Conservation (phyloP, 2,329 filamentous ascomycete species). For the Penicillium sp. region DNA sequence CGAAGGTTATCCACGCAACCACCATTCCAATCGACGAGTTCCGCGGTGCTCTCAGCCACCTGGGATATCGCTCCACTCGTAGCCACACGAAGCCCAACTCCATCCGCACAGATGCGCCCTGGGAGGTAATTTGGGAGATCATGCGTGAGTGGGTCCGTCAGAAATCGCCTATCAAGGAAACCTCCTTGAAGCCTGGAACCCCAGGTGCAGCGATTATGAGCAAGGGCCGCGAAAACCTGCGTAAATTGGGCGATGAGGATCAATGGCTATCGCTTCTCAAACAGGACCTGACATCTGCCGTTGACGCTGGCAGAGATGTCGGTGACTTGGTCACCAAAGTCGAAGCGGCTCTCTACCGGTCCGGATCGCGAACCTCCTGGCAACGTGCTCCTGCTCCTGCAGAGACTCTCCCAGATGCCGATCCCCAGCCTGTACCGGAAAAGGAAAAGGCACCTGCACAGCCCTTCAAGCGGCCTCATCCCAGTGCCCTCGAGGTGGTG, state of each 20-base stretch:
- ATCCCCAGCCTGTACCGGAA: not conserved
- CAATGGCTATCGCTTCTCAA: constrained; percentile 31
- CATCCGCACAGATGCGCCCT: constrained; percentile 91
- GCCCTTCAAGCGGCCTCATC: constrained; percentile 19
- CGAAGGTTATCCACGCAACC: constrained; percentile 73
- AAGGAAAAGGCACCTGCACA: not conserved
- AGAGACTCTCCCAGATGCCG: not conserved
- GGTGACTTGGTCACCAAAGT: constrained; percentile 42
- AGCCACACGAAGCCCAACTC: constrained; percentile 88
- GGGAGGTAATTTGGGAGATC: constrained; percentile 84
- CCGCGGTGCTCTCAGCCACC: constrained; percentile 72
- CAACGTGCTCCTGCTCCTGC: not conserved
- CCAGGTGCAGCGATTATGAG: constrained; percentile 69
- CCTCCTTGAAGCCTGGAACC: constrained; percentile 65
- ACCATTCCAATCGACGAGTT: constrained; percentile 77
- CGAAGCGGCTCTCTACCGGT: constrained; percentile 44
- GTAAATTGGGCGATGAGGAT: constrained; percentile 31
- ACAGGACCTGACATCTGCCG: constrained; percentile 34
- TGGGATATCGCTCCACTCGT: constrained; percentile 79
- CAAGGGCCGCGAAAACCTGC: constrained; percentile 34
- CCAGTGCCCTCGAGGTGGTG: constrained; percentile 56
- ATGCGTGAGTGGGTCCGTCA: constrained; percentile 90
- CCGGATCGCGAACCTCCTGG: constrained; percentile 23
- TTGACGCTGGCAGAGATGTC: constrained; percentile 33
- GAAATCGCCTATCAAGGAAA: constrained; percentile 71